Evolutionary conservation across 768 basidiomycete species (phyloP).

Genomic region (Leucocoprinus leucothites): DNA sequence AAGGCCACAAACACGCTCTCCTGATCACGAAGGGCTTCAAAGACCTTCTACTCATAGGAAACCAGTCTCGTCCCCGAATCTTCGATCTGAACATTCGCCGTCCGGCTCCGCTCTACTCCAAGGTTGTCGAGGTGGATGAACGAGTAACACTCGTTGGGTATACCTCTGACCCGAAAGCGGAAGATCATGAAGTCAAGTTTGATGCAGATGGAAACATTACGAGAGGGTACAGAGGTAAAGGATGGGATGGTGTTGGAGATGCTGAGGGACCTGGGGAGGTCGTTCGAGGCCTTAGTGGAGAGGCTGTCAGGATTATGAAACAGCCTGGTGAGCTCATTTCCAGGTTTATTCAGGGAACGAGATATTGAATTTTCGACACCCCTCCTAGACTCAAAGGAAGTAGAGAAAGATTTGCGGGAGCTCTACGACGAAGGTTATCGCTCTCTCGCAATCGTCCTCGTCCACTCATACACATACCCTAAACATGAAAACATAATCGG

Average conservation of each 20-base stretch:
- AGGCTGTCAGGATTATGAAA: conserved; percentile 81
- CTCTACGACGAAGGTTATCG: conserved; percentile 83
- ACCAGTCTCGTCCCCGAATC: conserved; percentile 91
- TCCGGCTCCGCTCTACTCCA: conserved; percentile 70
- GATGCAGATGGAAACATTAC: conserved; percentile 64
- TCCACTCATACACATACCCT: conserved; percentile 91
- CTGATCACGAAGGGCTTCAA: conserved; percentile 90
- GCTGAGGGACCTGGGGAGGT: conserved; percentile 82
- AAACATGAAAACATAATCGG: conserved; percentile 80
- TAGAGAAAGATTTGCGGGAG: conserved; percentile 60
- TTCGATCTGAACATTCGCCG: conserved; percentile 92
- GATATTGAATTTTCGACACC: no score
- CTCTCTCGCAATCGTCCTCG: conserved; percentile 84
- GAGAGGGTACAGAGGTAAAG: conserved; percentile 71
- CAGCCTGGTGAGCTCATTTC: conserved; percentile 50
- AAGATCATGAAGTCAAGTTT: conserved; percentile 74
- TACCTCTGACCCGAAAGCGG: conserved; percentile 82
- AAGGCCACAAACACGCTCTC: conserved; percentile 88
- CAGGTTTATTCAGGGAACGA: neutral
- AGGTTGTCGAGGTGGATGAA: conserved; percentile 79
- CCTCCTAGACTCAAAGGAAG: conserved; percentile 46
- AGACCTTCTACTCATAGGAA: conserved; percentile 90
- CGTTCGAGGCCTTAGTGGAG: conserved; percentile 80
- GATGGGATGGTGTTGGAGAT: conserved; percentile 66
- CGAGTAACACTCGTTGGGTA: conserved; percentile 93